Evolutionary conservation across 1,139 yeast species (phyloP), one percentile per base, ranked within the genome.

Genomic region (Geotrichum citri-aurantii): DNA sequence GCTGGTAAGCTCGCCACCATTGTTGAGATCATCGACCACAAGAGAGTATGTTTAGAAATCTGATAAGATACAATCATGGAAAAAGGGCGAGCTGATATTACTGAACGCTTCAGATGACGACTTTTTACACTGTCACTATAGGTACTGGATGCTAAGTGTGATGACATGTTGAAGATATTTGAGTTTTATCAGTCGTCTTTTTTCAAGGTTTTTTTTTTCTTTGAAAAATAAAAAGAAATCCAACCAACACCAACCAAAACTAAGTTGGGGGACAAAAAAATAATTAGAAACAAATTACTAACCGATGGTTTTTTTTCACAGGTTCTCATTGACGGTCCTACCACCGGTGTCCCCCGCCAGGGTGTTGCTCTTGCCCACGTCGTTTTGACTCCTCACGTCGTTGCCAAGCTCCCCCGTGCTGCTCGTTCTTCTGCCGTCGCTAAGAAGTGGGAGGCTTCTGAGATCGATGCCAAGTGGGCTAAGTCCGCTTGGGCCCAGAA

Each of bases 11-110:
- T 92, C 77, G 98, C 97, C 75, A 82, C 95, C 77, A 85, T 92
- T 75, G 97, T 91, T 75, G 99, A 95, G 84, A 90, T 95, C 82
- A 89, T 95, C 77, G 98, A 95, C 85, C 97, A 92, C 85, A 91
- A 89, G 87, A 89, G 97, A 83, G 98, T 86, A 84, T 78, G 92
- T 85, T n/a, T 3, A 29, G 47, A 6, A 17, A 48, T 8, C 44
- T 23, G 17, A 14, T 50, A 53, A 7, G n/a, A 37, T 2, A 12
- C 3, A 31, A 11, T 3, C 12, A n/a, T n/a, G 10, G 21, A 37
- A 37, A 17, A 37, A 37, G 17, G 21, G 19, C 44, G 7, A 37
- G 44, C 44, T 37, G 44, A n/a, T 37, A 37, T 37, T 37, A 17
- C 14, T n/a, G 21, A 17, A 37, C 14, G 19, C 7, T 6, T 31